Percentiles rank a stretch among this genome's conserved stretches.
Conservation (phyloP, 768 basidiomycete species). For the Xerocomellus dryophilus region DNA sequence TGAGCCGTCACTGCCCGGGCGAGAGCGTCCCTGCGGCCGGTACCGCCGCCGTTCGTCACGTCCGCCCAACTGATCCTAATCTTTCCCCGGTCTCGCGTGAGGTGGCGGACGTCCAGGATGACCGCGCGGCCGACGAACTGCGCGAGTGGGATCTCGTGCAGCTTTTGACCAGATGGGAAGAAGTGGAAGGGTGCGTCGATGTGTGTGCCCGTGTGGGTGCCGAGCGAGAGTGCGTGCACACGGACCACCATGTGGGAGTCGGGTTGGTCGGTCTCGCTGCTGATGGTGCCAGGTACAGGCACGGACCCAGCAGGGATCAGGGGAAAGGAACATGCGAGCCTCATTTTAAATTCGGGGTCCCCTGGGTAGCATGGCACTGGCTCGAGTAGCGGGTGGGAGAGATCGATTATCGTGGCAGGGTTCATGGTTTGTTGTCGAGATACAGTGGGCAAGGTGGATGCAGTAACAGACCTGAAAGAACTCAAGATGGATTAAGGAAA, state of each 20-base stretch:
- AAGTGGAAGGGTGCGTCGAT: constrained; percentile 79
- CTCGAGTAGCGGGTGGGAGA: constrained; percentile 25
- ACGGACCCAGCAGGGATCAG: background rate
- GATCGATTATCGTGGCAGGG: constrained; percentile 21
- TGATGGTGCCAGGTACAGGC: constrained; percentile 15
- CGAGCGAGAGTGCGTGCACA: constrained; percentile 44
- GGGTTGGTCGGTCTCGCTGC: background rate
- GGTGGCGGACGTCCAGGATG: constrained; percentile 50
- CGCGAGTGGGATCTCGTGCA: constrained; percentile 56
- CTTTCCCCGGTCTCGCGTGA: constrained; percentile 39
- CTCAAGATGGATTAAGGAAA: too few species aligned
- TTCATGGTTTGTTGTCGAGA: constrained; percentile 11
- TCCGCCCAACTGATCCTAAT: constrained; percentile 60
- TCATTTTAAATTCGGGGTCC: constrained; percentile 25
- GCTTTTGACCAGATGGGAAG: constrained; percentile 50
- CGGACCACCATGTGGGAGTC: constrained; percentile 18
- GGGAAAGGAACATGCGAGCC: constrained; percentile 17
- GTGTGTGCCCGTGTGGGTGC: constrained; percentile 77
- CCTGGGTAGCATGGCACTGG: constrained; percentile 29
- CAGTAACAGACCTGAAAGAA: too few species aligned
- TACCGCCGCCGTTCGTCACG: background rate
- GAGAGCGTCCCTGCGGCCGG: background rate
- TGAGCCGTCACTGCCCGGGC: background rate
- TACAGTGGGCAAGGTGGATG: constrained; percentile 18
- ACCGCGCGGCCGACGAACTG: constrained; percentile 54